Base-by-base conservation (phyloP, 192 early-diverging fungal genomes). In the Mortierella claussenii region DNA sequence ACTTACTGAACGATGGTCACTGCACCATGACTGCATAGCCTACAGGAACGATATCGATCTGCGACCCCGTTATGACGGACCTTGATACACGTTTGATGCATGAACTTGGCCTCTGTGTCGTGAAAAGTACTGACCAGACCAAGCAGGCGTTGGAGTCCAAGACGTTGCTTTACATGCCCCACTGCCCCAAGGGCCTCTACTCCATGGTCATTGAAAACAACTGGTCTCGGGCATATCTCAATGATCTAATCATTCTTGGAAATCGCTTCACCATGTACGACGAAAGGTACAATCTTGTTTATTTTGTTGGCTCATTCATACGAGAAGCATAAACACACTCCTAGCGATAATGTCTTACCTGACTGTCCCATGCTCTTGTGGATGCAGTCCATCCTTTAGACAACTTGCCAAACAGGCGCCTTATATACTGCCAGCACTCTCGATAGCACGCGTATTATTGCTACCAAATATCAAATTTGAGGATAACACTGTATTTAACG, bases 151-250 rank as follows among this genome's bases (percentile, higher is more conserved):
- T 75, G 3, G 32, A 52, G 30, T 20, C 51, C 12, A 52, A 50
- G 13, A 82, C 81, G 13, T 36, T 82, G 3, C 49, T 79, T 15
- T 82, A 67, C 37, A 82, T 82, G 81, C 81, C 81, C 1, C 81
- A 82, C 51, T 82, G 81, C 30, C 81, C 81, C 12, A 67, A 76
- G 40, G 76, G 76, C 13, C 64, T 82, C 20, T 82, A 82, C 30
- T 75, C 78, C 15, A 66, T 59, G 30, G 51, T 82, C 18, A 54
- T 82, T 3, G 65, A 65, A 27, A 34, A 62, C 17, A 82, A 82
- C 27, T 82, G 81, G 81, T 30, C 66, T 4, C 68, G 47, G 10
- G n/a, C 54, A 24, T 45, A 58, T 5, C 27, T 82, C 33, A 30
- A 68, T 26, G 44, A 67, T 0, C 23, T 82, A 1, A 54, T 79